Percentiles rank a stretch among this genome's conserved stretches.
These are phyloP conservation scores for Golovinomyces cichoracearum DNA, from an alignment of 2,329 filamentous ascomycete genomes.

Conservation along the genomic window DNA sequence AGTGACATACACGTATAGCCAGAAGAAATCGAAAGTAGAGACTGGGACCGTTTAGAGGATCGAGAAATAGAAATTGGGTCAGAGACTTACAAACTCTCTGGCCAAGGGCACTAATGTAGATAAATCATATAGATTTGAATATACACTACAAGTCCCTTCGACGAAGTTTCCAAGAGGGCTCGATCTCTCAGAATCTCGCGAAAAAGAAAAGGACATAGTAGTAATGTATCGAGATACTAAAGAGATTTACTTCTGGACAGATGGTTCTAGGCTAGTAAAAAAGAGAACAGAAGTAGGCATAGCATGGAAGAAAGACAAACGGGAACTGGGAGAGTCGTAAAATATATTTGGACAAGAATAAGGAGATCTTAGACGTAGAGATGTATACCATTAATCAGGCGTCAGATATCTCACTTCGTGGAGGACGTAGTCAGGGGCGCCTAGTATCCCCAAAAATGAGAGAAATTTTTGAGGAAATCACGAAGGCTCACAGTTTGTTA, in stretches of 20 bases:
- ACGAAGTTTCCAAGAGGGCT: not conserved
- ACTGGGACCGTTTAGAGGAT: not conserved
- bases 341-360: not conserved
- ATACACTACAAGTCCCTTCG: not conserved
- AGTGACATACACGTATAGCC: not conserved
- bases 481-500: not conserved
- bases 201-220: not conserved
- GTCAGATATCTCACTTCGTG: not conserved
- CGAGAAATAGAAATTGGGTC: not conserved
- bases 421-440: not conserved
- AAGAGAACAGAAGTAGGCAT: not conserved
- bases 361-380: not conserved
- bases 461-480: not conserved
- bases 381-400: not conserved
- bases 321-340: not conserved
- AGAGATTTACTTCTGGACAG: not conserved
- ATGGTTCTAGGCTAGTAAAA: not conserved
- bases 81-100: not conserved
- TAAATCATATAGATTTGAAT: not conserved
- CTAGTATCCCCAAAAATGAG: not conserved
- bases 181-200: not conserved
- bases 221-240: not conserved
- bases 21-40: no score
- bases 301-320: not conserved
- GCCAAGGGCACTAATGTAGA: not conserved